Percentiles rank a stretch among this genome's conserved stretches.
Evolutionary conservation across 1,139 yeast genomes (phyloP).

Genomic region (Hemisphaericaspora xylanilytica): DNA sequence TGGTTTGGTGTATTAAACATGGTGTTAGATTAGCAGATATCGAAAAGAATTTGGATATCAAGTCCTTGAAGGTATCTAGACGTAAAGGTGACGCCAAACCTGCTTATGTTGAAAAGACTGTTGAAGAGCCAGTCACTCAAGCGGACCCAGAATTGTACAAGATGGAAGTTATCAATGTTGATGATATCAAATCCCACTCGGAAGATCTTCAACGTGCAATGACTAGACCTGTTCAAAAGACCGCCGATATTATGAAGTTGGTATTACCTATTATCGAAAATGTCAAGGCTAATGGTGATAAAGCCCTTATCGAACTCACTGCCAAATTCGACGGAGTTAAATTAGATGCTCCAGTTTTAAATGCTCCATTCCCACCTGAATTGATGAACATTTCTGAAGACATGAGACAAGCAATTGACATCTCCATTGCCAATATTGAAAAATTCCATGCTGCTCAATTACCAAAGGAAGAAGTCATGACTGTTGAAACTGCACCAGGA

Average conservation of each 20-base stretch:
- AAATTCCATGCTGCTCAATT: constrained; percentile 94
- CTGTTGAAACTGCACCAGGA: constrained; percentile 94
- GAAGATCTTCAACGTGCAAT: constrained; percentile 58
- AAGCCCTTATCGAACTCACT: constrained; percentile 81
- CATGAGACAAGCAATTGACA: constrained; percentile 80
- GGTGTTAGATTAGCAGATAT: constrained; percentile 81
- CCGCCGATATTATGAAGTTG: constrained; percentile 85
- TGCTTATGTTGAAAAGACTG: constrained; percentile 45
- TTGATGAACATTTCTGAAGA: constrained; percentile 76
- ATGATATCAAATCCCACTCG: constrained; percentile 34
- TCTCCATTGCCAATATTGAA: constrained; percentile 83
- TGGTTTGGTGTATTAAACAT: constrained; percentile 79
- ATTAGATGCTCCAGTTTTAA: constrained; percentile 66
- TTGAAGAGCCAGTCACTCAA: constrained; percentile 13
- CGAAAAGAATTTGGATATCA: constrained; percentile 79
- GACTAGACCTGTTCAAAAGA: constrained; percentile 86
- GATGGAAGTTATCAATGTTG: constrained; percentile 60
- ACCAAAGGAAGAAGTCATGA: constrained; percentile 60
- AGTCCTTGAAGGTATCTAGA: constrained; percentile 83
- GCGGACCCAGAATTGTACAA: constrained; percentile 35
- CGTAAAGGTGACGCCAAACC: constrained; percentile 96
- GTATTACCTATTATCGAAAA: constrained; percentile 85
- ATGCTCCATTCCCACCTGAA: constrained; percentile 82
- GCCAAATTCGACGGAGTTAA: constrained; percentile 86
- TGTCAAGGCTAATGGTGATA: constrained; percentile 77